Conservation (phyloP, 1,284 basidiomycete species). For the Sanguinoderma infundibulare region DNA sequence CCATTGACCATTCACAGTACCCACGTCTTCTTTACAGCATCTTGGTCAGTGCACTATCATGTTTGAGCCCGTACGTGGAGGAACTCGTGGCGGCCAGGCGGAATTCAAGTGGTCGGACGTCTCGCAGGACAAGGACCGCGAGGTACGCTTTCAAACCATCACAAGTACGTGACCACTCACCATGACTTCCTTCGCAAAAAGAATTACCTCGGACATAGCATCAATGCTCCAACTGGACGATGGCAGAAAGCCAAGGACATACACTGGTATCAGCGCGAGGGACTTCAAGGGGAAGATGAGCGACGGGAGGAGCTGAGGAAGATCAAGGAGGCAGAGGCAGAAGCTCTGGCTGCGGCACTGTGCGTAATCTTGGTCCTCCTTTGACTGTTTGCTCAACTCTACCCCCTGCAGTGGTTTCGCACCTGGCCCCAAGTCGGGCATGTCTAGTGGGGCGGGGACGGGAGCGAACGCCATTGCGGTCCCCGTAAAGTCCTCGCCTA, state of each 20-base stretch:
- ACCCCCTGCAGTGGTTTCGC: constrained; percentile 61
- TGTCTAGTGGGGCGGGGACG: constrained; percentile 39
- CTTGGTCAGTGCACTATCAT: constrained; percentile 44
- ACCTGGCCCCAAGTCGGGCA: constrained; percentile 48
- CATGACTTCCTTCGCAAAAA: constrained; percentile 43
- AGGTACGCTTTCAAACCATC: constrained; percentile 51
- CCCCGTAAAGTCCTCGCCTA: constrained; percentile 31
- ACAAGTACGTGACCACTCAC: not conserved
- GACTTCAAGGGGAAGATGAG: constrained; percentile 46
- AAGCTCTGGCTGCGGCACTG: constrained; percentile 82
- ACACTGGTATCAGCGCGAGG: constrained; percentile 88
- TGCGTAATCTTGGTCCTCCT: constrained; percentile 39
- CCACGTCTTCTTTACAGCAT: not conserved
- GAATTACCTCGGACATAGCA: constrained; percentile 91
- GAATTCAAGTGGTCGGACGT: constrained; percentile 94
- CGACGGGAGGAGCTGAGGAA: constrained; percentile 73
- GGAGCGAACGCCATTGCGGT: constrained; percentile 38
- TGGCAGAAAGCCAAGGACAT: constrained; percentile 97
- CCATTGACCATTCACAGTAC: no score
- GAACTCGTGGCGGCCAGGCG: constrained; percentile 86
- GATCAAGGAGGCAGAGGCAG: constrained; percentile 86
- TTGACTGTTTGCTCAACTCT: not conserved
- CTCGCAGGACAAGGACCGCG: constrained; percentile 88
- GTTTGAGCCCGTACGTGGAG: constrained; percentile 84
- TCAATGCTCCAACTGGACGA: constrained; percentile 90